Base-by-base conservation (phyloP, 768 basidiomycete species). In the Suillus subaureus region DNA sequence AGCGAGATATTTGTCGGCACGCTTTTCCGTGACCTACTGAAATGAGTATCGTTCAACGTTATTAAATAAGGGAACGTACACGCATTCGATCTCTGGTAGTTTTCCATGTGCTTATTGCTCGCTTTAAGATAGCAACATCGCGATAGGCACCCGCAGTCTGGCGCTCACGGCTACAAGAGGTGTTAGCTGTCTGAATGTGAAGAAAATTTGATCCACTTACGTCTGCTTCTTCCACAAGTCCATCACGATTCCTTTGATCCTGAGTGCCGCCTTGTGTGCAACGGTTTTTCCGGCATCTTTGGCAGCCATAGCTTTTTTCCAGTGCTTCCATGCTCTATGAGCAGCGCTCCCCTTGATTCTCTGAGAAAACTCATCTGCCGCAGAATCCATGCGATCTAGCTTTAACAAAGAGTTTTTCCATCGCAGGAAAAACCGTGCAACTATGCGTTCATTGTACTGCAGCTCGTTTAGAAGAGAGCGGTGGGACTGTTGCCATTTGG, bases 401-500 rank as follows among this genome's bases (percentile, higher is more conserved):
- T 73, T 71, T 9, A 69, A 75, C 16, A 88, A 67, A 43, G 71
- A 79, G 26, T 70, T 70, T 72, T 80, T 87, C 92, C 93, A 94
- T 40, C 75, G 81, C 54, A 71, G 66, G 67, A 86, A 83, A 65
- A 78, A 82, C 28, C 81, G 81, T 28, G 73, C 65, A 23, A 84
- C 68, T 9, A 90, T 66, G 55, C 77, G 80, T 67, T 79, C 75
- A 23, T 78, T 71, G 68, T 87, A 85, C 68, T 84, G 84, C 57
- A 84, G 82, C 55, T 82, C 81, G 16, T 88, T 83, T 1, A 86
- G 72, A 56, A 78, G 83, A 13, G 81, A 80, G n/a, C 79, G 81
- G 67, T 87, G 82, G 11, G 81, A 78, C 65, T 86, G 88, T 49
- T 84, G 82, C 93, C 93, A 94, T 70, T 84, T 84, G 49, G 74